These are phyloP conservation scores for Podospora pseudopauciseta DNA, from an alignment of 495 filamentous ascomycete genomes.

Conservation along the genomic window DNA sequence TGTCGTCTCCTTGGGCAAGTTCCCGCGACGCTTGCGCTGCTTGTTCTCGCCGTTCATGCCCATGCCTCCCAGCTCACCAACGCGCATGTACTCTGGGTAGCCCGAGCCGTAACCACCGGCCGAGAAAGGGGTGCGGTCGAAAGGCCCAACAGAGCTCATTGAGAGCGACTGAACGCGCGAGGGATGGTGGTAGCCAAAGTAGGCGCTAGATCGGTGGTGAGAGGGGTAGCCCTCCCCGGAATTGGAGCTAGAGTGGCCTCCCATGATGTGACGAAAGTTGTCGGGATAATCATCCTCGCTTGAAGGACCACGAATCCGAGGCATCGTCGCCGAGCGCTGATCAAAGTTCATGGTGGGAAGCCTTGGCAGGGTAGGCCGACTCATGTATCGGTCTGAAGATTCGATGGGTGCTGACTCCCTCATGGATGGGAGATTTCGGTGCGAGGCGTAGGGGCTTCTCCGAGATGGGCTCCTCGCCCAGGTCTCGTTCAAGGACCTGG, in stretches of 20 bases:
- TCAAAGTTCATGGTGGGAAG: constrained; percentile 32
- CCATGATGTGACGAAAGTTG: constrained; percentile 25
- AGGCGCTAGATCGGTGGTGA: constrained; percentile 21
- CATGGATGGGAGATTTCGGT: constrained; percentile 24
- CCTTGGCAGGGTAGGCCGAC: constrained; percentile 32
- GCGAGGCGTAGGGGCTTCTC: constrained; percentile 28
- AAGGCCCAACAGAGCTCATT: constrained; percentile 26
- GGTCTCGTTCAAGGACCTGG: constrained; percentile 24
- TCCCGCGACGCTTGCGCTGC: constrained; percentile 64
- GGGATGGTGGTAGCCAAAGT: constrained; percentile 32
- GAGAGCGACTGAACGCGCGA: constrained; percentile 39
- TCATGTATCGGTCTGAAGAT: constrained; percentile 22
- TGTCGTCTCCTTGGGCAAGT: constrained; percentile 81
- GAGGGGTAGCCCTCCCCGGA: constrained; percentile 23
- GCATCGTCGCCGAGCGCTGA: constrained; percentile 15
- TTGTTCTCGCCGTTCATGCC: constrained; percentile 45
- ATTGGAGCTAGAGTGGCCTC: constrained; percentile 7
- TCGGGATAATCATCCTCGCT: constrained; percentile 25
- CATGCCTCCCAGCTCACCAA: constrained; percentile 26
- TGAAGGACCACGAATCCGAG: constrained; percentile 21
- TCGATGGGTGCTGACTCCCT: constrained; percentile 25
- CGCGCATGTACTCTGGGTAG: constrained; percentile 31
- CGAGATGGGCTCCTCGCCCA: constrained; percentile 30
- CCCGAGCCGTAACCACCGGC: constrained; percentile 27
- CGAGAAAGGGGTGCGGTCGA: constrained; percentile 38